Evolutionary conservation across 345 rosid genomes (phyloP), one percentile per base, ranked within the genome.

Genomic region (Sonneratia alba): DNA sequence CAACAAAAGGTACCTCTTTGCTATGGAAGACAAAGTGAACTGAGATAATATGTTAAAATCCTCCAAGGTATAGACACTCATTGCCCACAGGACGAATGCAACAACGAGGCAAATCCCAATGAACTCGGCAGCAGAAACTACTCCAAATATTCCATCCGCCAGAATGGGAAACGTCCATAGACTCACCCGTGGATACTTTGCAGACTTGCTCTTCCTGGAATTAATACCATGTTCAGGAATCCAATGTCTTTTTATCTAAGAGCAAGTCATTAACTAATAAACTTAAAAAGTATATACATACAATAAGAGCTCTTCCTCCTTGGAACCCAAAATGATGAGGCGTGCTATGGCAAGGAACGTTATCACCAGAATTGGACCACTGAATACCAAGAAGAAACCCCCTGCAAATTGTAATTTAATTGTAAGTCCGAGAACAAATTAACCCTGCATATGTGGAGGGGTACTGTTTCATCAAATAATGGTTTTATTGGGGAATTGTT

Each of bases 71-170:
- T 77, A 94, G 61, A 82, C 76, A 77, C 81, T 90, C 7, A 84
- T 51, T 68, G 93, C 87, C 95, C 91, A 91, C 5, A 91, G 6
- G 59, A 88, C 71, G 32, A 83, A 94, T 34, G 81, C 86, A 72
- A 75, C 74, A 78, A 94, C 83, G 72, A 90, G 68, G 68, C 85
- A 37, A 64, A 89, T 90, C 69, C 97, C 98, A 70, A 90, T 81
- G 40, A 88, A 77, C 80, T 94, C 97, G 19, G 97, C 89, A 34
- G 98, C 97, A 40, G 97, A 86, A 71, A 91, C 96, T 77, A 94
- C 97, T 48, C 98, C 98, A 73, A 91, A 83, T 70, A 91, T 95
- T 75, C 97, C 97, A 69, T 87, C 92, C 75, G 88, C 95, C 56
- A 91, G 80, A 66, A 87, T 72, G 45, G 98, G 98, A 72, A 94